Conservation (phyloP, 2,329 filamentous ascomycete genomes). For the Monosporascus sp. region DNA sequence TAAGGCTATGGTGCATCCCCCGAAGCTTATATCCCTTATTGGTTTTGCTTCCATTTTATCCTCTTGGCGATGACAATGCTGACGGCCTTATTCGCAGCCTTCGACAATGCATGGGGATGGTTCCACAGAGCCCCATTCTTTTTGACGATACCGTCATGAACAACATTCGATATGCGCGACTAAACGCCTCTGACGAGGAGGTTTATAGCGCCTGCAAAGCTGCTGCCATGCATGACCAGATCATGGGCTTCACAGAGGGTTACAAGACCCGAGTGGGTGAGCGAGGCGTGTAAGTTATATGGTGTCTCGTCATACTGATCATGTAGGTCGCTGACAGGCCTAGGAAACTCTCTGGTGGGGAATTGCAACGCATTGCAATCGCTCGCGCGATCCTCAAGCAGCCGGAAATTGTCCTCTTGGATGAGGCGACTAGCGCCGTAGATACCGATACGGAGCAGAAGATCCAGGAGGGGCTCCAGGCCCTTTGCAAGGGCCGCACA, state of each 20-base stretch:
- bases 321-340: conserved; percentile 7
- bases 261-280: conserved; percentile 50
- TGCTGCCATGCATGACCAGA: conserved; percentile 51
- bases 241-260: conserved; percentile 47
- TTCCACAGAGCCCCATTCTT: conserved; percentile 39
- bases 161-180: conserved; percentile 49
- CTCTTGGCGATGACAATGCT: not conserved
- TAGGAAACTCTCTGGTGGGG: conserved; percentile 60
- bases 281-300: conserved; percentile 38
- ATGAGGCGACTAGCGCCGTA: conserved; percentile 75
- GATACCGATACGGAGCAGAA: conserved; percentile 65
- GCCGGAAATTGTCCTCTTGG: conserved; percentile 70
- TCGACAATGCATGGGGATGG: conserved; percentile 37
- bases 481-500: conserved; percentile 55
- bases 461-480: conserved; percentile 57
- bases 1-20: conserved; percentile 7
- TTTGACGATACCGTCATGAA: conserved; percentile 53
- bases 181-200: conserved; percentile 42
- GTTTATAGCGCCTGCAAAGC: conserved; percentile 46
- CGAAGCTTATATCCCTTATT: not conserved
- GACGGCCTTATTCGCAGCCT: conserved; percentile 20
- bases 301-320: not conserved
- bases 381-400: conserved; percentile 68
- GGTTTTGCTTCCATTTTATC: not conserved
- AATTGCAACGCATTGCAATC: conserved; percentile 62